Evolutionary conservation across 352 stramenopile genomes (phyloP).

Genomic region (Globisporangium cylindrosporum): DNA sequence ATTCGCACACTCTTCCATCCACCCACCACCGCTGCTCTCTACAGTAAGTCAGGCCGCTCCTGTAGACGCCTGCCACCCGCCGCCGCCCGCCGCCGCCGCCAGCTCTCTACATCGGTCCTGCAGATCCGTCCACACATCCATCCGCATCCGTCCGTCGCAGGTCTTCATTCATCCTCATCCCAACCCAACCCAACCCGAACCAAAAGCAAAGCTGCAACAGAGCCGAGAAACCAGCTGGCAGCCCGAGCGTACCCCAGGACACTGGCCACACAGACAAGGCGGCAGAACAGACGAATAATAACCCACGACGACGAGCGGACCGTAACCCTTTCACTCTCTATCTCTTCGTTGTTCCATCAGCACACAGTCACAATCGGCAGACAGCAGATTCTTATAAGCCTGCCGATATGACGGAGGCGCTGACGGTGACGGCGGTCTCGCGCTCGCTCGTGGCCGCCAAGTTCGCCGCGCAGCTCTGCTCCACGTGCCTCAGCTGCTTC

Average conservation of each 20-base stretch:
- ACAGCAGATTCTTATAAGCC: conserved; percentile 1
- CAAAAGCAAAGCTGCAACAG: background rate
- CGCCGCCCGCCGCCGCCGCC: too few relatives aligned
- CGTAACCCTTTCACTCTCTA: background rate
- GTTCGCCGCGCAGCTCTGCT: conserved; percentile 63
- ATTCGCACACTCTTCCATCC: background rate
- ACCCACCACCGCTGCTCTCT: background rate
- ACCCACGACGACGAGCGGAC: background rate
- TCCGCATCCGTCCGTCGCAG: background rate
- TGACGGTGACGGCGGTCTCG: conserved; percentile 4
- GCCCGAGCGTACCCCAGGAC: background rate
- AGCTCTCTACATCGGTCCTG: background rate
- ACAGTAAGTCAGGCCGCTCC: too few relatives aligned
- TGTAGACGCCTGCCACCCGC: background rate
- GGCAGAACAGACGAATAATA: background rate
- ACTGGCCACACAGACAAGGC: background rate
- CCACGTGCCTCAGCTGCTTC: conserved; percentile 63
- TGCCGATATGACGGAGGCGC: conserved; percentile 1
- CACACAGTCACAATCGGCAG: background rate
- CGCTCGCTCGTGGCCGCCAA: conserved; percentile 52
- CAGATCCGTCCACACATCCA: background rate
- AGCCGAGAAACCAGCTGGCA: background rate
- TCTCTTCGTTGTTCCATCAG: background rate
- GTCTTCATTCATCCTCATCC: background rate
- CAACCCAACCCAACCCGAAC: too few relatives aligned